Percentiles rank a stretch among this genome's conserved stretches.
Evolutionary conservation across 2,329 filamentous ascomycete genomes (phyloP).

Genomic region (Stagonosporopsis vannaccii): DNA sequence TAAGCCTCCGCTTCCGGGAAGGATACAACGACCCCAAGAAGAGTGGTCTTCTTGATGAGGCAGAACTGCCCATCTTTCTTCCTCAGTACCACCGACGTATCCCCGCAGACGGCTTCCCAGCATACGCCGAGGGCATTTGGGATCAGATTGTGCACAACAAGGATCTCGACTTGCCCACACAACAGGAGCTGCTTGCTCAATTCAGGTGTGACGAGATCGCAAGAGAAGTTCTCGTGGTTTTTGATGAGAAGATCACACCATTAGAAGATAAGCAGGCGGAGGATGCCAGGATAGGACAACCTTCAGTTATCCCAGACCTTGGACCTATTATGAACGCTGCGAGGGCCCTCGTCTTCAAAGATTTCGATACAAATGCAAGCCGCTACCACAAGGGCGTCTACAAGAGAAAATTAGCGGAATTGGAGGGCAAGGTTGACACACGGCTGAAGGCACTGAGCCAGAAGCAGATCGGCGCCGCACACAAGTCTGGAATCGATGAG

Average conservation of each 20-base stretch:
- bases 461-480: constrained; percentile 85
- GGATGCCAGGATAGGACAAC: constrained; percentile 73
- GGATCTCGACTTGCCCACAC: constrained; percentile 92
- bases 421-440: constrained; percentile 86
- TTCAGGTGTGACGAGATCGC: constrained; percentile 98
- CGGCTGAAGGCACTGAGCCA: constrained; percentile 87
- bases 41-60: constrained; percentile 70
- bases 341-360: constrained; percentile 75
- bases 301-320: constrained; percentile 75
- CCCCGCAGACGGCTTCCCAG: constrained; percentile 93
- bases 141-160: constrained; percentile 99
- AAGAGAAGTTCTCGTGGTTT: constrained; percentile 82
- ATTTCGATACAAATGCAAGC: constrained; percentile 90
- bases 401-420: constrained; percentile 80
- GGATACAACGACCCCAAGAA: constrained; percentile 76
- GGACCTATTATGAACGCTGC: constrained; percentile 76
- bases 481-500: constrained; percentile 82
- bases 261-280: constrained; percentile 87
- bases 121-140: constrained; percentile 94
- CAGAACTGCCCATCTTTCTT: constrained; percentile 81
- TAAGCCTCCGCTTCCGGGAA: constrained; percentile 82
- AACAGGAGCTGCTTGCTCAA: constrained; percentile 95
- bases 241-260: constrained; percentile 81
- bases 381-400: constrained; percentile 98
- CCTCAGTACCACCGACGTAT: constrained; percentile 96